Evolutionary conservation across 495 filamentous ascomycete species (phyloP).

Genomic region (Neurospora discreta): DNA sequence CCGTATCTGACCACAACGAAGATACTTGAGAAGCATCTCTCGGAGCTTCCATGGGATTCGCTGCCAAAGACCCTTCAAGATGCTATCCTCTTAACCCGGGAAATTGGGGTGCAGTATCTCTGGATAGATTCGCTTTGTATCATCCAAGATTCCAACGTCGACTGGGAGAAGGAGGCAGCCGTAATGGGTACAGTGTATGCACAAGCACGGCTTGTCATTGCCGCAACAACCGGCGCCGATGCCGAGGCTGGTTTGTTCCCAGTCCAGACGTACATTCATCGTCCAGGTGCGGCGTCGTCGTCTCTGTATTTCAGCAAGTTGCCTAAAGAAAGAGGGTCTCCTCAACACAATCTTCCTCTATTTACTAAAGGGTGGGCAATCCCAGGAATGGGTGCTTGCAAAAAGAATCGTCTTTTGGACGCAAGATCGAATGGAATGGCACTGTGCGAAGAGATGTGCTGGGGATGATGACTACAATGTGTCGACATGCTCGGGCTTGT

Average conservation of each 20-base stretch:
- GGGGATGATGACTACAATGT: background rate
- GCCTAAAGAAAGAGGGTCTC: background rate
- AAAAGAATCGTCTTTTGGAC: background rate
- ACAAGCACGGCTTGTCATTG: background rate
- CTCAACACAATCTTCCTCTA: background rate
- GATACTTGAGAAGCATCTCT: background rate
- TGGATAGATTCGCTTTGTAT: background rate
- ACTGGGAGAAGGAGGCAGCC: background rate
- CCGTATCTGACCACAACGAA: background rate
- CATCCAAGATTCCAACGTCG: background rate
- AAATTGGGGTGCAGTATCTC: background rate
- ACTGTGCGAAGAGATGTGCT: fast-evolving
- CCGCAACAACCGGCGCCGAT: background rate
- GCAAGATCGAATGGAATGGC: background rate
- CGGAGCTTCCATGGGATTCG: background rate
- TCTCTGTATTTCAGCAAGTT: background rate
- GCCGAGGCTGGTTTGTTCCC: background rate
- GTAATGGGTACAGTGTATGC: background rate
- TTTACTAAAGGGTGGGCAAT: background rate
- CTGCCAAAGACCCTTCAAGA: background rate
- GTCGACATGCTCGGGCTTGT: too few species aligned
- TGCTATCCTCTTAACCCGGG: background rate
- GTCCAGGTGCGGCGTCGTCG: background rate
- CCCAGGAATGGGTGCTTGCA: background rate
- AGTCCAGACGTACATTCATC: background rate